Evolutionary conservation across 2,329 filamentous ascomycete genomes (phyloP).

Genomic region (Fusarium nurragi): DNA sequence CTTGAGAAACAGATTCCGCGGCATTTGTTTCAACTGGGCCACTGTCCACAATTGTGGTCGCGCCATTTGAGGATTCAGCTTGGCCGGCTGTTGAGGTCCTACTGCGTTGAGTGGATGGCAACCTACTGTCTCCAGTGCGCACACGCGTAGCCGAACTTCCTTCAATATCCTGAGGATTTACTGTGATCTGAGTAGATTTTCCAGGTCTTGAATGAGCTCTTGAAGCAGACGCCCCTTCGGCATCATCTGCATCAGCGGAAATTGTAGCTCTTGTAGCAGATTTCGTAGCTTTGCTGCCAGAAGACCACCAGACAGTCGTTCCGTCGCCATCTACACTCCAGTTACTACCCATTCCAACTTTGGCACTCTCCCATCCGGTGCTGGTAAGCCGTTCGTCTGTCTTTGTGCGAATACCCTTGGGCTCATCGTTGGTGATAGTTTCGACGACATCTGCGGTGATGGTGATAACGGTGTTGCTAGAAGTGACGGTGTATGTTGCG

Average conservation of each 20-base stretch:
- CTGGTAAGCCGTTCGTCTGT: background rate
- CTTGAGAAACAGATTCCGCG: background rate
- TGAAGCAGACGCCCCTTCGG: background rate
- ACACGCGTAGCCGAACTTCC: background rate
- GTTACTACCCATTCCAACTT: background rate
- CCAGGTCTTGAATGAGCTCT: accelerated
- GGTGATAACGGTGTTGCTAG: background rate
- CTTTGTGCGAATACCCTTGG: background rate
- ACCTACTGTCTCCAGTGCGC: background rate
- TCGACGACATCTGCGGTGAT: background rate
- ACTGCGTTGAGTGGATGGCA: background rate
- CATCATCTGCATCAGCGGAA: accelerated
- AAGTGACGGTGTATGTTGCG: conserved; percentile 3
- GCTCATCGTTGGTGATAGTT: background rate
- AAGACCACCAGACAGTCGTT: background rate
- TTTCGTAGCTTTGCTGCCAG: background rate
- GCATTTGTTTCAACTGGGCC: background rate
- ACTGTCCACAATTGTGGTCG: background rate
- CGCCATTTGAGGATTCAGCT: accelerated
- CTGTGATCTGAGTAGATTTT: background rate
- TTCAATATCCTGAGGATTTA: background rate
- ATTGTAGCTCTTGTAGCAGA: background rate
- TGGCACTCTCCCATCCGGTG: background rate
- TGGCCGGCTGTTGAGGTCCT: background rate
- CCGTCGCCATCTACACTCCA: background rate